These are phyloP conservation scores for Echinochloa phyllopogon DNA, from an alignment of 176 grass and related monocot genomes.

Conservation along the genomic window DNA sequence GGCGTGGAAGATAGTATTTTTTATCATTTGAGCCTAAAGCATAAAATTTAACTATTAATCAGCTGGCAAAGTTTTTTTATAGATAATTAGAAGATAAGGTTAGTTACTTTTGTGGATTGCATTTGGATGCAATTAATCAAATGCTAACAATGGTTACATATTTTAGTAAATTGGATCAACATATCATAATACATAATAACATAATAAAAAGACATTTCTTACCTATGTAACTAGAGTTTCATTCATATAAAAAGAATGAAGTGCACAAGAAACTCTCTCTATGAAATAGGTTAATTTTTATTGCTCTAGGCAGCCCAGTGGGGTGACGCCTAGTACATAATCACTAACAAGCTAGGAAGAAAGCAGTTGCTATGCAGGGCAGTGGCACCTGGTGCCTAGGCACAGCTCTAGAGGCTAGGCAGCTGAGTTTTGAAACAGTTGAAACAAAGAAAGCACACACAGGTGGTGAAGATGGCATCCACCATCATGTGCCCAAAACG, in stretches of 20 bases:
- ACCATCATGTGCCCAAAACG: neutral
- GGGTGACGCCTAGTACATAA: neutral
- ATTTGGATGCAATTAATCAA: slow-evolving; percentile 11
- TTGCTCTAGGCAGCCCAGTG: neutral
- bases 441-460: neutral
- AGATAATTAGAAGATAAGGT: neutral
- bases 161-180: neutral
- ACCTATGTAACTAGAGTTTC: neutral
- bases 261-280: neutral
- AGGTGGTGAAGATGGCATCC: neutral
- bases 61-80: slow-evolving; percentile 11
- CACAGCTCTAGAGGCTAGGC: neutral
- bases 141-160: neutral
- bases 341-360: neutral
- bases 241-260: neutral
- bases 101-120: neutral
- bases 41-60: neutral
- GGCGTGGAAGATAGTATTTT: neutral
- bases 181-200: neutral
- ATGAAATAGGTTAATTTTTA: neutral
- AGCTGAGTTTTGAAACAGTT: neutral
- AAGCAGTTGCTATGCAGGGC: neutral
- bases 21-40: slow-evolving; percentile 13
- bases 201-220: neutral
- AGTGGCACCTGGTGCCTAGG: neutral